phyloP scores from a whole-genome alignment of 768 basidiomycete species.

The Calocybe gangraenosa region DNA sequence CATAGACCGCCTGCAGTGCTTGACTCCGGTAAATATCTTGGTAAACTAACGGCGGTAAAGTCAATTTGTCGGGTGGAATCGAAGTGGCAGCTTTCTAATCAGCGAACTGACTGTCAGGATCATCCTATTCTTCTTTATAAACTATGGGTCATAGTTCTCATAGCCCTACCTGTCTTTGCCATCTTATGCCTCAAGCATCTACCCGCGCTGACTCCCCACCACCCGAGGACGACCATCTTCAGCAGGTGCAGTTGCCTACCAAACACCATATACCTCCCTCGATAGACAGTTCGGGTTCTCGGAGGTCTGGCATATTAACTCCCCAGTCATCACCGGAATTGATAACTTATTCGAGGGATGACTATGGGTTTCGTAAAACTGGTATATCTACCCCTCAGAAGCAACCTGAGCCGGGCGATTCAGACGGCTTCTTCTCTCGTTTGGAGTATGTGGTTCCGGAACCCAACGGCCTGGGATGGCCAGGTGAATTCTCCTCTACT shows the following conservation, averaged over 20 bases:
- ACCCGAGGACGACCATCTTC: not conserved
- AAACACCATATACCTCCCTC: not conserved
- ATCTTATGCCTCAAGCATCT: conserved; percentile 32
- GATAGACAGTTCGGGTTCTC: not conserved
- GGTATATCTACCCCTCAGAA: conserved; percentile 60
- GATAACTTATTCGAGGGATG: conserved; percentile 52
- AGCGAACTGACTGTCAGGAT: no score
- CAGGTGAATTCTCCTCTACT: conserved; percentile 47
- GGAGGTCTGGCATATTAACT: conserved; percentile 8
- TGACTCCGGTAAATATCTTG: no score
- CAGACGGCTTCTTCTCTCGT: conserved; percentile 34
- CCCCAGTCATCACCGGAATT: no score
- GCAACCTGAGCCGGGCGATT: conserved; percentile 22
- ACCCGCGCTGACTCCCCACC: conserved; percentile 1
- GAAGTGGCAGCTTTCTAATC: no score
- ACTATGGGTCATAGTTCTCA: conserved; percentile 21
- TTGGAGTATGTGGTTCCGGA: conserved; percentile 41
- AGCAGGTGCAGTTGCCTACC: not conserved
- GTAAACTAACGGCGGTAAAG: no score
- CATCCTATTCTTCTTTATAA: conserved; percentile 5
- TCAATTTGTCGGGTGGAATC: no score
- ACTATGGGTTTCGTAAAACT: conserved; percentile 80
- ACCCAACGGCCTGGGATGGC: conserved; percentile 88
- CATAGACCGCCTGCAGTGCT: no score
- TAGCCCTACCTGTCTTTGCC: conserved; percentile 38